Base-by-base conservation (phyloP, 768 basidiomycete genomes). In the Lentinula aciculospora region DNA sequence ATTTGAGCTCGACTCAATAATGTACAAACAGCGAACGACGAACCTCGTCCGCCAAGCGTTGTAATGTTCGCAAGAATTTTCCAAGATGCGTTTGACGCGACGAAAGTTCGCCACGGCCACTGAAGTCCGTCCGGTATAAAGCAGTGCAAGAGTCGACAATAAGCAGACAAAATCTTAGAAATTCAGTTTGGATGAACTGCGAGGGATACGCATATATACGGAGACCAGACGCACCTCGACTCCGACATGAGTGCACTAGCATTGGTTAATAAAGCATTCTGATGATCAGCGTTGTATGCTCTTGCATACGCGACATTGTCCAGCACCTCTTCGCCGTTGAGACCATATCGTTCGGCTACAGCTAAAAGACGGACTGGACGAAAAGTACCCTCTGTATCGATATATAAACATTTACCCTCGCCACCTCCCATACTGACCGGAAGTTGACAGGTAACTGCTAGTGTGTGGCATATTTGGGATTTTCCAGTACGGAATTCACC, bases 241-340 rank as follows among this genome's bases (percentile, higher is more conserved):
- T 99, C 97, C 4, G 94, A 92, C 97, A 99, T 98, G 66, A 99
- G 82, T n/a, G 95, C 97, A 67, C 93, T 93, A 2, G 97, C 97
- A 63, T 84, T 89, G 0, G 93, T 86, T 59, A 99, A 76, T 56
- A 99, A 78, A 53, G 90, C 82, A 56, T 91, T 83, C 67, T 99
- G 97, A 72, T 98, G 97, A 68, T 98, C 97, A 37, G 95, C 96
- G 66, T 99, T 99, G 72, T 98, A 98, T 64, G 97, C 97, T 63
- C 97, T 80, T 1, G 97, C 97, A 74, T 98, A 98, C 25, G 97
- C 97, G 32, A 99, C 90, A 65, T 99, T 99, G 70, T 99, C 97
- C 62, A 98, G 76, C 0, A 98, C 97, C 70, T 98, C 96, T 70
- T 99, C 96, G 47, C 94, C 95, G 63, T 93, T 96, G 63, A 99